Conservation (phyloP, 352 stramenopile species). For the Bremia lactucae region DNA sequence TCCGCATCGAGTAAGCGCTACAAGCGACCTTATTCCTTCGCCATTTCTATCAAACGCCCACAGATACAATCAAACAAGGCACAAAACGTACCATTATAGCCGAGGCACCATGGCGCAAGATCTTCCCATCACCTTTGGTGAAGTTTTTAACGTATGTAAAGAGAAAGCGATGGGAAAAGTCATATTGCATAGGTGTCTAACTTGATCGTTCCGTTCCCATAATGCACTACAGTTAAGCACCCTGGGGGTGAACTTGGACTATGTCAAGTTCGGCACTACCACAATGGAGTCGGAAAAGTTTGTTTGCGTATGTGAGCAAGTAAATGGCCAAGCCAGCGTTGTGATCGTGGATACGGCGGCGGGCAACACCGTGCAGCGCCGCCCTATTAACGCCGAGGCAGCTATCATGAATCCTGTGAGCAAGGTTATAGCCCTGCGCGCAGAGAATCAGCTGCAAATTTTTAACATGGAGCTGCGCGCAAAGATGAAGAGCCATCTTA, state of each 20-base stretch:
- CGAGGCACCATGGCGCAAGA: slow-evolving; percentile 62
- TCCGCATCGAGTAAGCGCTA: slow-evolving; percentile 9
- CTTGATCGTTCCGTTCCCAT: too few species aligned
- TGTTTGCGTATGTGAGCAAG: slow-evolving; percentile 89
- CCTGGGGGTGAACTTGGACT: slow-evolving; percentile 83
- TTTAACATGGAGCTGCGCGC: slow-evolving; percentile 99
- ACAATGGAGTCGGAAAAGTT: slow-evolving; percentile 98
- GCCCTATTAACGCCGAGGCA: slow-evolving; percentile 97
- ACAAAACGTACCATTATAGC: slow-evolving; percentile 4
- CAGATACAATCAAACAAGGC: slow-evolving; percentile 6
- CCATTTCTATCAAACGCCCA: slow-evolving; percentile 16
- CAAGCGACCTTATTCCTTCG: slow-evolving; percentile 8
- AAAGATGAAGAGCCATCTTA: slow-evolving; percentile 96
- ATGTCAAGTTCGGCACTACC: slow-evolving; percentile 89
- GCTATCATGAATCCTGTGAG: slow-evolving; percentile 99
- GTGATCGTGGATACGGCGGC: slow-evolving; percentile 89
- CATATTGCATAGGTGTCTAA: too few species aligned
- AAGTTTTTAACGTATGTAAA: slow-evolving; percentile 87
- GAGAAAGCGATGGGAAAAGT: too few species aligned
- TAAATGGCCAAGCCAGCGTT: slow-evolving; percentile 81
- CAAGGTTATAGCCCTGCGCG: slow-evolving; percentile 80
- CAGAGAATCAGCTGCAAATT: slow-evolving; percentile 96
- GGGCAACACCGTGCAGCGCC: slow-evolving; percentile 82
- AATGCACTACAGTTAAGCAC: slow-evolving; percentile 52
- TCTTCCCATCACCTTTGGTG: slow-evolving; percentile 83